Base-by-base conservation (phyloP, 2,329 filamentous ascomycete genomes). In the Aspergillus texensis region DNA sequence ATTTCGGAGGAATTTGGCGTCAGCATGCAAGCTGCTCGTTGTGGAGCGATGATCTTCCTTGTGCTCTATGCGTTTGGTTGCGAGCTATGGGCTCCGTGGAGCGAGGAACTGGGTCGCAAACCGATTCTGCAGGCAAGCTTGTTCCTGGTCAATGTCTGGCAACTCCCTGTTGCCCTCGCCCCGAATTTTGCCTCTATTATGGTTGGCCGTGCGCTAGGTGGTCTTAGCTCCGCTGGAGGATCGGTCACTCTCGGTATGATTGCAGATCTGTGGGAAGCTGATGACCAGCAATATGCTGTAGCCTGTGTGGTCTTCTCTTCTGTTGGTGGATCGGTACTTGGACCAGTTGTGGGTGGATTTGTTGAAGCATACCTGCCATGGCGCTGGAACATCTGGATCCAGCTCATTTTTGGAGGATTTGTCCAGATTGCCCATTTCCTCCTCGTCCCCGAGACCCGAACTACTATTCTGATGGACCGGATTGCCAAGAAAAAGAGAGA, bases 11-110 rank as follows among this genome's bases (percentile, higher is more conserved):
- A 93, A 65, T 95, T 91, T 68, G 68, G 79, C 54, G 88, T 94
- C 65, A 90, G 88, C 65, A 80, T 81, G 32, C 90, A 92, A 75
- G 87, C 85, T 4, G 91, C 89, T 5, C 86, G 91, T 60, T 85
- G 87, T 62, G 92, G 92, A 74, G 90, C 91, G 63, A 89, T 91
- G 79, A 86, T 93, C 66, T 95, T 94, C 79, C 79, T 96, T 45
- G 84, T 95, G 57, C 77, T 89, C 2, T 95, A 96, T 75, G 92
- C 91, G 43, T 94, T 95, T 74, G 92, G 92, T 41, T 95, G 92
- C 75, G 92, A 95, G 77, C 84, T 94, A 0, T 95, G 92, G 92
- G 92, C 92, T 0, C 92, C 92, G 0, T 95, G 92, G 91, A 91
- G 88, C 53, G 92, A 96, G 75, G 92, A 95, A 72, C 82, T 94